Base-by-base conservation (phyloP, 768 basidiomycete genomes). In the Boletus tylopilopsis region DNA sequence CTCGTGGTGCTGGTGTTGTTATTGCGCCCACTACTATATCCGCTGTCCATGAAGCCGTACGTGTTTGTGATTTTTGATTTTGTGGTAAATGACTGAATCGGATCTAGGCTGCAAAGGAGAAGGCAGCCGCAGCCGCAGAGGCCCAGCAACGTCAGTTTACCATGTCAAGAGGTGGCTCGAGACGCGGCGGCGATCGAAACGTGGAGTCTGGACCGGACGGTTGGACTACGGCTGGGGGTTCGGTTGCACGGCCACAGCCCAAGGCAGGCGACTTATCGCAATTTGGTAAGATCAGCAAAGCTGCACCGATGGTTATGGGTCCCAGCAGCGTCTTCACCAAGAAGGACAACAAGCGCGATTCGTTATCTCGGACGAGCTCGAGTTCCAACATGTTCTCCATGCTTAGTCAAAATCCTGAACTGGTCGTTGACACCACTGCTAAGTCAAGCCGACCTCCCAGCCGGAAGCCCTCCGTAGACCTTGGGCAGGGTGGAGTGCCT, bases 161-260 rank as follows among this genome's bases (percentile, higher is more conserved):
- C 66, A 91, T 95, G 82, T 94, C 92, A 22, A 86, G 94, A 33
- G 86, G 88, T 33, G 91, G 92, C 33, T 97, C 94, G 47, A 80
- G 91, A 45, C 85, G 93, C 36, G 95, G 94, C 33, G 83, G 80
- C 16, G 81, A 89, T 8, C 78, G 86, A 51, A 77, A 74, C 37
- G 77, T 79, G 11, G 81, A 81, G 48, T 71, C 76, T 47, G 83
- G 82, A 23, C 77, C 85, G 25, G 94, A 97, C 51, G 90, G 90
- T n/a, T 97, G 94, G 94, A 81, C 87, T 30, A 84, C 85, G 18
- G 81, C 85, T 44, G 75, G 78, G 49, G 71, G 73, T 32, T 65
- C 71, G 24, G 70, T 71, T 33, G 45, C 77, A 30, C 80, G 83
- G 21, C 79, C 82, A 23, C 81, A 81, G 34, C 70, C 86, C 49